Base-by-base conservation (phyloP, 202 grass and related monocot genomes). In the Hordeum pubiflorum region DNA sequence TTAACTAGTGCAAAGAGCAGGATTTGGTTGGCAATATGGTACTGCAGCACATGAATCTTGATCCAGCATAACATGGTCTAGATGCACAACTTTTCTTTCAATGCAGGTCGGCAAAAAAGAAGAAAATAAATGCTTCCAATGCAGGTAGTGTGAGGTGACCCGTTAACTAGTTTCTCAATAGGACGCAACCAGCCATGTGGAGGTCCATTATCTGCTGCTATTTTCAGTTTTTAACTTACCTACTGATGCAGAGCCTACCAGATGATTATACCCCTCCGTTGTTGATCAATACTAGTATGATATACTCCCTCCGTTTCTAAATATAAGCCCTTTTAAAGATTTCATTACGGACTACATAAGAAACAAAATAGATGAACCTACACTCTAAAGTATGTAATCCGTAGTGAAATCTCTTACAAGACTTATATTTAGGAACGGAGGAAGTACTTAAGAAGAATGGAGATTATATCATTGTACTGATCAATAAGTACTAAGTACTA, bases 41-140 rank as follows among this genome's bases (percentile, higher is more conserved):
- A 73, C 43, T 3, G 27, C 17, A 10, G 70, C 75, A 74, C 80
- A 74, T 67, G 75, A 61, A 12, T 65, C 66, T 36, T 2, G 58
- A 79, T 83, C 66, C 36, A 57, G 46, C 10, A 22, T 34, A 37
- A 78, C 79, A 64, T 78, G 64, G 14, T 20, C 75, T 9, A 33
- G 69, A 77, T 77, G 69, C 69, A 62, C 0, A 64, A 17, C 69
- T 64, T 82, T 74, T 13, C 69, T 15, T 82, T 39, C 31, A 54
- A 38, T 74, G 69, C 80, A 74, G 63, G 69, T 82, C 7, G 69
- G 80, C 58, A 23, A 38, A 82, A 71, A 71, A 71, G 68, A 12
- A 27, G 38, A 71, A 70, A 74, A 74, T 63, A 37, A 82, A 59
- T 73, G 20, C 67, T 26, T 62, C 56, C 55, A 4, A 48, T 48